A percentile compares a stretch with the other conserved stretches of the same genome.
Evolutionary conservation across 257 asterid genomes (phyloP).

Genomic region (Plantago major): DNA sequence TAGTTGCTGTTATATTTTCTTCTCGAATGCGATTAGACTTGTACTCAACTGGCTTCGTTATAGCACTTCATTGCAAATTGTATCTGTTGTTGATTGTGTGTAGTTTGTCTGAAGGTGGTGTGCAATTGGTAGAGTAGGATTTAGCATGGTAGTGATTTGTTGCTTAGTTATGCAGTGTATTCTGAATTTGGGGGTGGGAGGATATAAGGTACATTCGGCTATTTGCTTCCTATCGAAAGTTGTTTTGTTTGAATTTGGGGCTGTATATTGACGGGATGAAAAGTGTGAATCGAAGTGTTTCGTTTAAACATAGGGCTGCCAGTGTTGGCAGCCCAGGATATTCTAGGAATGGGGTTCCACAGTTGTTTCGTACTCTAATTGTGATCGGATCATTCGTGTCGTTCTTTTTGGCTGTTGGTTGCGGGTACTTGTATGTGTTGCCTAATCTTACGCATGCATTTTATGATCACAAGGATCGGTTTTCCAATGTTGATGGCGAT

Average conservation of each 20-base stretch:
- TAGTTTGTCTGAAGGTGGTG: too few relatives aligned
- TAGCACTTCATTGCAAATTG: too few relatives aligned
- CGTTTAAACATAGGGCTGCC: constrained; percentile 51
- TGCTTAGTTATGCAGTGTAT: too few relatives aligned
- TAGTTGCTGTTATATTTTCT: background rate
- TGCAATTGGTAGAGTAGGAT: too few relatives aligned
- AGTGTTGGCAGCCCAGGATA: constrained; percentile 48
- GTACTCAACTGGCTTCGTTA: too few relatives aligned
- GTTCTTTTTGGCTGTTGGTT: constrained; percentile 47
- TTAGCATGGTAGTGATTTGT: too few relatives aligned
- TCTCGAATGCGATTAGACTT: too few relatives aligned
- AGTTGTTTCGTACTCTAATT: constrained; percentile 28
- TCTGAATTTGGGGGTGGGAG: too few relatives aligned
- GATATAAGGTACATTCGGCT: constrained; percentile 5
- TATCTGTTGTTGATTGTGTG: too few relatives aligned
- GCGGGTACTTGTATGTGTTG: constrained; percentile 59
- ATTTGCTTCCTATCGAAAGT: constrained; percentile 16
- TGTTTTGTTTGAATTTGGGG: constrained; percentile 21
- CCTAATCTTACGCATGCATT: constrained; percentile 55
- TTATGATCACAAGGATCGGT: constrained; percentile 34
- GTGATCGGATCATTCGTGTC: constrained; percentile 44
- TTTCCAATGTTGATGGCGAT: constrained; percentile 27
- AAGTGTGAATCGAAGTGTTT: constrained; percentile 43
- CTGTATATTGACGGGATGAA: background rate
- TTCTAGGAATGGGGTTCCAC: constrained; percentile 38